Evolutionary conservation across 192 early-diverging fungal genomes (phyloP).

Genomic region (Obelidium mucronatum): DNA sequence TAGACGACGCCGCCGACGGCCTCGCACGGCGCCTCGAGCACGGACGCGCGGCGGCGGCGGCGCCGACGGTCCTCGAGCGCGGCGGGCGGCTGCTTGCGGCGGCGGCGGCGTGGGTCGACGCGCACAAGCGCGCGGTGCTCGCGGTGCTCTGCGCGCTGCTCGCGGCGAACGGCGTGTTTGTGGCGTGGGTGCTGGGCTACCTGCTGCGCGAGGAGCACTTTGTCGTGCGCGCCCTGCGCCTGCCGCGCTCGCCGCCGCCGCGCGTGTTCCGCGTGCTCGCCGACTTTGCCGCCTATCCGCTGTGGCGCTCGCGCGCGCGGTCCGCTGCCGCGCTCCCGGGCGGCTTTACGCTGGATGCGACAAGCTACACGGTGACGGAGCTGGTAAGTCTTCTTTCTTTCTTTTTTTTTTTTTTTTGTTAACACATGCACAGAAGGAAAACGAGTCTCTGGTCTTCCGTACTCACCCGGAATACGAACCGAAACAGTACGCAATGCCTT

Average conservation of each 20-base stretch:
- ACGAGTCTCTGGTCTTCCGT: background rate
- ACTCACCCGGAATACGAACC: slow-evolving; percentile 26
- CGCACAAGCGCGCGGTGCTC: background rate
- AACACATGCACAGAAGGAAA: background rate
- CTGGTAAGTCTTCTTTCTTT: background rate
- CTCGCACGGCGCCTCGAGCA: background rate
- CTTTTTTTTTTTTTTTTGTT: background rate
- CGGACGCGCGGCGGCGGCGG: background rate
- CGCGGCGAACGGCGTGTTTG: background rate
- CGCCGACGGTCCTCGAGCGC: background rate
- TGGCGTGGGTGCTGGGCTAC: slow-evolving; percentile 24
- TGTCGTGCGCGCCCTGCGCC: slow-evolving; percentile 9
- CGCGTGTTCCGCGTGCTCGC: slow-evolving; percentile 10
- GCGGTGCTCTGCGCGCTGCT: background rate
- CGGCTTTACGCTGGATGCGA: background rate
- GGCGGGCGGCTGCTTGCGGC: background rate
- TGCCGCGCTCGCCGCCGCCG: background rate
- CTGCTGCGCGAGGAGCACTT: slow-evolving; percentile 24
- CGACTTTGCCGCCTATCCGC: slow-evolving; percentile 11
- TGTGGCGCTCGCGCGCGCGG: background rate
- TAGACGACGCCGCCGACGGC: background rate
- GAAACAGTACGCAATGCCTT: slow-evolving; percentile 13
- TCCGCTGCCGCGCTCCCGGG: background rate
- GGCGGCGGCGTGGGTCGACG: background rate
- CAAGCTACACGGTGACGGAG: background rate